Conservation (phyloP, 2,329 filamentous ascomycete species). For the Penicillium sp. region DNA sequence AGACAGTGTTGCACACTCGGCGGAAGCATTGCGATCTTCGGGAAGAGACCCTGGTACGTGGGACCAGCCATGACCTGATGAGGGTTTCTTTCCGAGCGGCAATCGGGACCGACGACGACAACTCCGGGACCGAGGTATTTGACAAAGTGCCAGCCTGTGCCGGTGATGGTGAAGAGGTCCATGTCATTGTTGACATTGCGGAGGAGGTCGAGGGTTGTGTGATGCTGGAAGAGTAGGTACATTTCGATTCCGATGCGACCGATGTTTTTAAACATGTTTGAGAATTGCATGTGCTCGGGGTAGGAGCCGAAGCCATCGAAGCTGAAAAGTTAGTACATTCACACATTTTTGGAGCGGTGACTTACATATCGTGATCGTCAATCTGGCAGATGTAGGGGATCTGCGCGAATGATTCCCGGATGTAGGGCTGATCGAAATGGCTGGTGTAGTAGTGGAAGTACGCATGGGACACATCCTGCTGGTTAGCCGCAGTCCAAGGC, state of each 20-base stretch:
- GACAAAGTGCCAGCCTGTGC: constrained; percentile 98
- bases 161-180: constrained; percentile 94
- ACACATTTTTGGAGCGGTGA: constrained; percentile 25
- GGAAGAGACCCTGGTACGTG: constrained; percentile 96
- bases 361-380: constrained; percentile 97
- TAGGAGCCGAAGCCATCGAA: constrained; percentile 98
- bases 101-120: constrained; percentile 86
- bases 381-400: constrained; percentile 92
- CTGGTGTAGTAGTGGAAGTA: constrained; percentile 99
- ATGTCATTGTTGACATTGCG: constrained; percentile 84
- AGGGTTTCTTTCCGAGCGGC: constrained; percentile 85
- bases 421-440: constrained; percentile 94
- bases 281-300: constrained; percentile 97
- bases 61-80: constrained; percentile 92
- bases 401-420: constrained; percentile 94
- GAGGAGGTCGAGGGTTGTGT: constrained; percentile 91
- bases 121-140: constrained; percentile 93
- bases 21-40: constrained; percentile 87
- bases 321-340: constrained; percentile 48
- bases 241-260: constrained; percentile 93
- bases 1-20: constrained; percentile 95
- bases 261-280: constrained; percentile 97
- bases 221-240: constrained; percentile 98
- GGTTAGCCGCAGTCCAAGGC: constrained; percentile 88
- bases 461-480: constrained; percentile 92